Evolutionary conservation across 768 basidiomycete genomes (phyloP).

Genomic region (Tricholoma saponaceum): DNA sequence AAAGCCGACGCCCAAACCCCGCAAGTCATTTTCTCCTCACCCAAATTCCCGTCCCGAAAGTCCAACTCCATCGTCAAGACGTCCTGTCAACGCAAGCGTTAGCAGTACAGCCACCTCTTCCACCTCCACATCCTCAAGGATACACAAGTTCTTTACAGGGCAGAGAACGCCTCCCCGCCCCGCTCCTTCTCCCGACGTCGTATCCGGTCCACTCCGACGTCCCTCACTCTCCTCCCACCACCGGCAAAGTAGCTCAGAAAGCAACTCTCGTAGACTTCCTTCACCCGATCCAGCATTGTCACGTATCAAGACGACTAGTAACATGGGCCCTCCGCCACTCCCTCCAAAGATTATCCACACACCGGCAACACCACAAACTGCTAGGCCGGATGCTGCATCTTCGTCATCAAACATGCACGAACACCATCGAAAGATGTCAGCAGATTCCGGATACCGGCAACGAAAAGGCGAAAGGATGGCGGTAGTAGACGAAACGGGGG

Average conservation of each 20-base stretch:
- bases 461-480: conserved; percentile 25
- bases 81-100: conserved; percentile 8
- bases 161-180: conserved; percentile 10
- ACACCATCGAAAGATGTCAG: conserved; percentile 23
- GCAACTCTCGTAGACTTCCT: conserved; percentile 9
- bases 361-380: conserved; percentile 26
- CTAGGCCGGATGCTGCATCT: conserved; percentile 4
- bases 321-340: conserved; percentile 8
- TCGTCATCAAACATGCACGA: conserved; percentile 4
- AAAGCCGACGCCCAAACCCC: conserved; percentile 26
- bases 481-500: conserved; percentile 34
- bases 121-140: conserved; percentile 18
- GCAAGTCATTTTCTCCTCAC: conserved; percentile 19
- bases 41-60: conserved; percentile 24
- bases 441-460: conserved; percentile 35
- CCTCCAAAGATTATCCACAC: conserved; percentile 29
- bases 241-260: conserved; percentile 11
- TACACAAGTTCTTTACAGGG: conserved; percentile 15
- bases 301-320: conserved; percentile 3
- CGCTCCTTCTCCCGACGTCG: conserved; percentile 11
- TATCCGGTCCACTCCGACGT: conserved; percentile 14
- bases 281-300: conserved; percentile 4
- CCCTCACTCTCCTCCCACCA: conserved; percentile 13
- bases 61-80: conserved; percentile 21
- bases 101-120: conserved; percentile 25